These are phyloP conservation scores for Aspergillus sp. DNA, from an alignment of 2,329 filamentous ascomycete species.

Conservation along the genomic window DNA sequence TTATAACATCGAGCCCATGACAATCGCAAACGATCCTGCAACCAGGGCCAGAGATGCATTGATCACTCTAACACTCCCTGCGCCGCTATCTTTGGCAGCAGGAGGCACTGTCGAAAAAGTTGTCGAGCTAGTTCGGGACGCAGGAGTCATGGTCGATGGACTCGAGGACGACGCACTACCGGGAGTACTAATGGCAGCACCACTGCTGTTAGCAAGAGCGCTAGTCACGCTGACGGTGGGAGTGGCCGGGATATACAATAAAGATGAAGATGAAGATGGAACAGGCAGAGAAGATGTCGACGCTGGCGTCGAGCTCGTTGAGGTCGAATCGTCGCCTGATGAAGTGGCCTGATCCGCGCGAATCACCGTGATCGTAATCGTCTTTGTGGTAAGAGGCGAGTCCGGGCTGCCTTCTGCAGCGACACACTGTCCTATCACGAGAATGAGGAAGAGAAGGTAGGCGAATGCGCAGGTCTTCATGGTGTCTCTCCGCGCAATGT, in stretches of 20 bases:
- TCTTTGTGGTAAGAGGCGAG: slow-evolving; percentile 23
- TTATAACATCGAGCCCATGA: slow-evolving; percentile 18
- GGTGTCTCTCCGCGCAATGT: neutral
- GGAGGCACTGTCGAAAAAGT: slow-evolving; percentile 10
- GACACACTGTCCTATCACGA: slow-evolving; percentile 25
- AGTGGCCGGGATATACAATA: too few relatives aligned
- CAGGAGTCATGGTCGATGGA: slow-evolving; percentile 16
- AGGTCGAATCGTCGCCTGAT: neutral
- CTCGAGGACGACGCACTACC: slow-evolving; percentile 9
- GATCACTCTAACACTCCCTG: slow-evolving; percentile 12
- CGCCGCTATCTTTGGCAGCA: slow-evolving; percentile 13
- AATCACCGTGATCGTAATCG: slow-evolving; percentile 36
- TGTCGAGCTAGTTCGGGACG: slow-evolving; percentile 6
- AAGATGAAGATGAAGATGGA: neutral
- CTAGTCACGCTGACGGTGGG: too few relatives aligned
- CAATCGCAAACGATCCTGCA: slow-evolving; percentile 31
- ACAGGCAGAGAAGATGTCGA: too few relatives aligned
- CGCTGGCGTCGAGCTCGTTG: neutral
- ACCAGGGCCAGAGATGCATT: slow-evolving; percentile 19
- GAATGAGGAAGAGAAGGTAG: slow-evolving; percentile 25
- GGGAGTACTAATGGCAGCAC: slow-evolving; percentile 13
- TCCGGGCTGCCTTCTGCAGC: slow-evolving; percentile 14
- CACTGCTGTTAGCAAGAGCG: too few relatives aligned
- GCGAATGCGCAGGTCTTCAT: slow-evolving; percentile 32
- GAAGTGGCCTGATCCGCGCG: slow-evolving; percentile 34